Evolutionary conservation across 148 eudicot species (phyloP), one percentile per base, ranked within the genome.

Genomic region (Silene uniflora): DNA sequence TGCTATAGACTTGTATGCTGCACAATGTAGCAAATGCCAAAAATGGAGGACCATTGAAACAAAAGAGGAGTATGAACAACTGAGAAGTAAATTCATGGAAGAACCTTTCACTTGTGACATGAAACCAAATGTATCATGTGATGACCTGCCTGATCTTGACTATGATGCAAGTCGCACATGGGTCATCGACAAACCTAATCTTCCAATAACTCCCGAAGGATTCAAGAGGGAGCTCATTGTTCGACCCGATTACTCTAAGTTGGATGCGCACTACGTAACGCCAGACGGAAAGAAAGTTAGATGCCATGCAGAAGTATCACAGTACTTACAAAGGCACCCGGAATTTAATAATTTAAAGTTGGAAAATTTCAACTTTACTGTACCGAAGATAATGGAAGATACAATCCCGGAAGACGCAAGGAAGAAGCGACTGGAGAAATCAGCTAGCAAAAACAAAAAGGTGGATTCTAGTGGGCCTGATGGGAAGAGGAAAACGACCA

Each of bases 41-140:
- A 91, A 91, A 67, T 91, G 97, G 97, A 88, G 97, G 81, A 55
- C 69, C 23, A 75, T 91, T 1, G 74, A 83, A 27, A 77, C 87
- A 16, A 79, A 82, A 73, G 89, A 91, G 73, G 89, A 90, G 82
- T 91, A 79, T 54, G 94, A 91, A 73, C 89, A 84, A 62, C 76
- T 88, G 74, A 79, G 97, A 74, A 77, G 91, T 58, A 87, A 72
- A 29, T 61, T 84, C 29, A 19, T 32, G 11, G 86, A 88, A 44
- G 84, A 86, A 7, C 97, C 94, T 23, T 91, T 88, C 73, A 17
- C 74, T 49, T 91, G 97, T 81, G 59, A 59, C 80, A 87, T 73
- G 75, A 87, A 76, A 64, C 76, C 86, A 5, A 59, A 72, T 11
- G 75, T 79, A 29, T 73, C 85, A 2, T 91, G 94, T 55, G 87